These are phyloP conservation scores for Verticillium isaacii DNA, from an alignment of 2,329 filamentous ascomycete genomes.

Conservation along the genomic window DNA sequence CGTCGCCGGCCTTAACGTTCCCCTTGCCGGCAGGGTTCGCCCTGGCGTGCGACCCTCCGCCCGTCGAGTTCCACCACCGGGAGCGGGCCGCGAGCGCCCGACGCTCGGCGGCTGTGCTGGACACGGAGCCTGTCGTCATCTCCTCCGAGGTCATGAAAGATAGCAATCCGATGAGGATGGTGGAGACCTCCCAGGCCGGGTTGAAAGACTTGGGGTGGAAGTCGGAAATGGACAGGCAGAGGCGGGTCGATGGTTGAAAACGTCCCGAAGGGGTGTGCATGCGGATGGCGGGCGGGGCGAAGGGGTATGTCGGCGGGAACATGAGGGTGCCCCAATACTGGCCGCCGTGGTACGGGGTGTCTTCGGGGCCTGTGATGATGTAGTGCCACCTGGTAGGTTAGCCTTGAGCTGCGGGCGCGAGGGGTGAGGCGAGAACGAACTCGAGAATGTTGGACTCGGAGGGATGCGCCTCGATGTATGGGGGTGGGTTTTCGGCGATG, in stretches of 20 bases:
- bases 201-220: conserved; percentile 99
- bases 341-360: conserved; percentile 88
- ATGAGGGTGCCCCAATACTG: conserved; percentile 98
- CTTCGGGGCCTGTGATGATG: conserved; percentile 88
- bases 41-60: conserved; percentile 68
- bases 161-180: conserved; percentile 87
- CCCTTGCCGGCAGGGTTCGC: conserved; percentile 55
- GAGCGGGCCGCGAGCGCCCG: conserved; percentile 72
- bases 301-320: conserved; percentile 95
- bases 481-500: conserved; percentile 70
- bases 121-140: conserved; percentile 92
- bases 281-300: conserved; percentile 92
- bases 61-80: conserved; percentile 95
- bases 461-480: conserved; percentile 84
- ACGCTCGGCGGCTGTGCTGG: conserved; percentile 71
- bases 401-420: background rate
- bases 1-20: conserved; percentile 87
- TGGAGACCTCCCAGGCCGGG: conserved; percentile 96
- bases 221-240: conserved; percentile 94
- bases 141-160: conserved; percentile 99
- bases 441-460: conserved; percentile 90
- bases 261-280: conserved; percentile 98
- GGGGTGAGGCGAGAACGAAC: conserved; percentile 37
- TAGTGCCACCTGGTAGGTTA: conserved; percentile 71
- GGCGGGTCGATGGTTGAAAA: conserved; percentile 85